Conservation (phyloP, 2,329 filamentous ascomycete genomes). For the Tricladium varicosporioides region DNA sequence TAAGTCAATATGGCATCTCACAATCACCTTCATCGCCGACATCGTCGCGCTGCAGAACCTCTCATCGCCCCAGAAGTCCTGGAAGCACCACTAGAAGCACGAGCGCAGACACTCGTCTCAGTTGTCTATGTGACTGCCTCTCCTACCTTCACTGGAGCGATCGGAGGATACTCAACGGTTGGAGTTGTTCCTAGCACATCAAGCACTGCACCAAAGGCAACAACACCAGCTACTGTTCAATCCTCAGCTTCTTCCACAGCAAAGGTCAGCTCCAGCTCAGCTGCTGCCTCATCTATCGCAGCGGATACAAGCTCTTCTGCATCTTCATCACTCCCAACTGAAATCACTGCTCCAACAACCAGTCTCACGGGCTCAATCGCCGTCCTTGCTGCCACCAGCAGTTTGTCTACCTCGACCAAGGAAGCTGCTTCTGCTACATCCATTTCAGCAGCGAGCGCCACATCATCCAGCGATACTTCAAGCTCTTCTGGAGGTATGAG, state of each 20-base stretch:
- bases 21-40: conserved; percentile 25
- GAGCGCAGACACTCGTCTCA: conserved; percentile 36
- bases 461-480: conserved; percentile 6
- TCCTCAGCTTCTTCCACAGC: conserved; percentile 3
- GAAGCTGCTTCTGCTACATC: conserved; percentile 5
- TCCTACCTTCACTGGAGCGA: conserved; percentile 49
- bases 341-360: conserved; percentile 18
- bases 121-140: conserved; percentile 51
- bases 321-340: conserved; percentile 15
- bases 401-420: not conserved
- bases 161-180: conserved; percentile 46
- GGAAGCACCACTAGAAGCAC: conserved; percentile 15
- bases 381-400: conserved; percentile 12
- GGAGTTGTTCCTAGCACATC: conserved; percentile 12
- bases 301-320: not conserved
- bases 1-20: conserved; percentile 27
- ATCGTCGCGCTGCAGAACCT: conserved; percentile 9
- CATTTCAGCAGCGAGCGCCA: conserved; percentile 7
- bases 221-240: not conserved
- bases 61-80: conserved; percentile 16
- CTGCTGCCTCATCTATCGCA: not conserved
- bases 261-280: not conserved
- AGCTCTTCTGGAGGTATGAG: conserved; percentile 30
- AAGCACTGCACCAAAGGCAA: not conserved
- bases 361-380: conserved; percentile 15